Evolutionary conservation across 108 stramenopile species (phyloP).

Genomic region (Cyclotella distinguenda): DNA sequence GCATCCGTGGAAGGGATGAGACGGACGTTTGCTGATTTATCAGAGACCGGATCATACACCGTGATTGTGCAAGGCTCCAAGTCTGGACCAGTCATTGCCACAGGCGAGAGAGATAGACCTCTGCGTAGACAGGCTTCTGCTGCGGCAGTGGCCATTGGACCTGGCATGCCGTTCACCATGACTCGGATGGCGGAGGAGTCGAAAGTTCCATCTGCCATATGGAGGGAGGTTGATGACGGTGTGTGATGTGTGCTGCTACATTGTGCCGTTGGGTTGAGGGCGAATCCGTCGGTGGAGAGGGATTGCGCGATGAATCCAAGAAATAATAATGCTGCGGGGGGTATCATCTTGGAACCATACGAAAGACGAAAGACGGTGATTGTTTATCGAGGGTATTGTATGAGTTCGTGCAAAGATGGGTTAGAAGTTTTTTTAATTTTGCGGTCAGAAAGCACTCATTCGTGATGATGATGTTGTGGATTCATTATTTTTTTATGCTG

Average conservation of each 20-base stretch:
- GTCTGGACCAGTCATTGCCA: conserved; percentile 90
- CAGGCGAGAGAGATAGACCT: conserved; percentile 76
- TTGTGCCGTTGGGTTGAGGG: neutral
- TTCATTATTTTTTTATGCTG: too few species aligned
- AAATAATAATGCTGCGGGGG: neutral
- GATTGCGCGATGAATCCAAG: conserved; percentile 3
- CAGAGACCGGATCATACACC: conserved; percentile 68
- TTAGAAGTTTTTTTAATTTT: too few species aligned
- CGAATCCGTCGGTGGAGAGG: conserved; percentile 5
- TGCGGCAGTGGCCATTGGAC: conserved; percentile 93
- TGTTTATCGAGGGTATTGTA: neutral
- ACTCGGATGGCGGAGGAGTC: conserved; percentile 45
- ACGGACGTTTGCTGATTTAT: conserved; percentile 57
- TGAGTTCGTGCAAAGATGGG: too few species aligned
- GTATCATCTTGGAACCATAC: too few species aligned
- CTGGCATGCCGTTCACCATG: conserved; percentile 95
- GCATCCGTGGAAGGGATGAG: conserved; percentile 71
- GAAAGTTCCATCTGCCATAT: conserved; percentile 16
- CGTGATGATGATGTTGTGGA: too few species aligned
- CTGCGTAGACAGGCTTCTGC: conserved; percentile 93
- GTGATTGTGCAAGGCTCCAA: conserved; percentile 69
- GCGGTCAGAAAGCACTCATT: too few species aligned
- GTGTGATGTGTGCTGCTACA: neutral
- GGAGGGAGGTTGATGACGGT: neutral
- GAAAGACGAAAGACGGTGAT: too few species aligned